Conservation (phyloP, 202 grass and related monocot genomes). For the Cymbopogon flexuosus region DNA sequence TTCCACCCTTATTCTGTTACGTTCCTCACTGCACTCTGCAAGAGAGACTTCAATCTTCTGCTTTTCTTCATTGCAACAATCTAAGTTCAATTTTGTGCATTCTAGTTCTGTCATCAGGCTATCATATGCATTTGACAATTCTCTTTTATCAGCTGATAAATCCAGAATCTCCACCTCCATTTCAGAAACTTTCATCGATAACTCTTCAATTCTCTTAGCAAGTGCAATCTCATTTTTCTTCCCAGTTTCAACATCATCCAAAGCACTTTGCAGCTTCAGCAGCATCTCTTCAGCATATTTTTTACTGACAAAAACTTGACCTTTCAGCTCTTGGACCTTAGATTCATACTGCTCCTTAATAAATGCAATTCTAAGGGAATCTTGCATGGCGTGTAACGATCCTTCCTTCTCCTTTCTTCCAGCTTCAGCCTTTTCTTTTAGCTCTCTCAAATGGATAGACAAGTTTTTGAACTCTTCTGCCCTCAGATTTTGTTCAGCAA, state of each 20-base stretch:
- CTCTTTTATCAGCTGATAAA: constrained; percentile 72
- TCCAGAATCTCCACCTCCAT: constrained; percentile 71
- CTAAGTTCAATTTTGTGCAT: constrained; percentile 73
- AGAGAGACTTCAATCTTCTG: constrained; percentile 68
- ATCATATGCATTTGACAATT: constrained; percentile 80
- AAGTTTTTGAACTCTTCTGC: constrained; percentile 90
- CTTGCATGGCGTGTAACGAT: constrained; percentile 58
- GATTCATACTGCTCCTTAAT: constrained; percentile 98
- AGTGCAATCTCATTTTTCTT: constrained; percentile 90
- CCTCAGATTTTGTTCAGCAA: constrained; percentile 82
- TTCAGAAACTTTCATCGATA: constrained; percentile 72
- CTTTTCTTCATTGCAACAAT: constrained; percentile 95
- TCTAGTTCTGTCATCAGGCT: constrained; percentile 77
- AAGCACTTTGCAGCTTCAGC: constrained; percentile 85
- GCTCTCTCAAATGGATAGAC: constrained; percentile 75
- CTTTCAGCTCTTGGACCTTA: constrained; percentile 91
- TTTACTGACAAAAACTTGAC: constrained; percentile 69
- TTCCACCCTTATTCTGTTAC: constrained; percentile 61
- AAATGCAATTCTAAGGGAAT: constrained; percentile 94
- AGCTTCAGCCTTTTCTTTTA: constrained; percentile 82
- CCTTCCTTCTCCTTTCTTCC: constrained; percentile 83
- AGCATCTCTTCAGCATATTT: constrained; percentile 98
- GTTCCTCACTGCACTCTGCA: constrained; percentile 81
- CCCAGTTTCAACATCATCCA: constrained; percentile 86
- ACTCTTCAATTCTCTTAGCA: constrained; percentile 83